These are phyloP conservation scores for Suillus weaverae DNA, from an alignment of 768 basidiomycete genomes.

Conservation along the genomic window DNA sequence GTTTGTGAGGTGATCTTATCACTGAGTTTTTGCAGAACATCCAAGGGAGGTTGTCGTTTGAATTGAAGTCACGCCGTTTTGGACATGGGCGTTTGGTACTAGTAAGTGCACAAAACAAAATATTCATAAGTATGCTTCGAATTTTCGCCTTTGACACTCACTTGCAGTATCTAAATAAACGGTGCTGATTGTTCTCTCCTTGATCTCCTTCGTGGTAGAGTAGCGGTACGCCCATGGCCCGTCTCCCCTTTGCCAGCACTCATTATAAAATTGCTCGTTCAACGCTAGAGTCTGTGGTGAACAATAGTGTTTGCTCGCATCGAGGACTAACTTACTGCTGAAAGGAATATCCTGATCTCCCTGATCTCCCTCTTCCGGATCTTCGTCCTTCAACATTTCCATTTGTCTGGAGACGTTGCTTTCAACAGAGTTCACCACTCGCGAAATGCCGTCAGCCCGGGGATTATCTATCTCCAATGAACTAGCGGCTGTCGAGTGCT, in stretches of 20 bases:
- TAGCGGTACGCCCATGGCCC: slow-evolving; percentile 30
- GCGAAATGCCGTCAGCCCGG: not conserved
- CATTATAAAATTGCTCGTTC: slow-evolving; percentile 21
- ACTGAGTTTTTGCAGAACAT: not conserved
- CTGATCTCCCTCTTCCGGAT: slow-evolving; percentile 15
- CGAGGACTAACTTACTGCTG: slow-evolving; percentile 24
- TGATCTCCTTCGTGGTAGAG: slow-evolving; percentile 29
- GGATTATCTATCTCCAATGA: not conserved
- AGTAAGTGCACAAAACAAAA: not conserved
- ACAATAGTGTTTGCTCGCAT: slow-evolving; percentile 10
- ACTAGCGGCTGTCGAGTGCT: slow-evolving; percentile 1
- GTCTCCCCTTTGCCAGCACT: slow-evolving; percentile 11
- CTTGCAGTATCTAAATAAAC: not conserved
- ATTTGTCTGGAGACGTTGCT: not conserved
- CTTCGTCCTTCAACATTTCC: slow-evolving; percentile 16
- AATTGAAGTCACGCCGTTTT: not conserved
- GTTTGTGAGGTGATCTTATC: not conserved
- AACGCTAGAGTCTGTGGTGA: slow-evolving; percentile 16
- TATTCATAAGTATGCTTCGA: not conserved
- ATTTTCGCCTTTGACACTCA: not conserved
- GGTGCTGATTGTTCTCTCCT: slow-evolving; percentile 14
- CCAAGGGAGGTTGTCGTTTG: not conserved
- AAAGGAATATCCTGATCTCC: slow-evolving; percentile 20
- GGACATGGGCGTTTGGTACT: not conserved
- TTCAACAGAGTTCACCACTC: not conserved